Evolutionary conservation across 1,284 basidiomycete genomes (phyloP).

Genomic region (Puccinia sorghi): DNA sequence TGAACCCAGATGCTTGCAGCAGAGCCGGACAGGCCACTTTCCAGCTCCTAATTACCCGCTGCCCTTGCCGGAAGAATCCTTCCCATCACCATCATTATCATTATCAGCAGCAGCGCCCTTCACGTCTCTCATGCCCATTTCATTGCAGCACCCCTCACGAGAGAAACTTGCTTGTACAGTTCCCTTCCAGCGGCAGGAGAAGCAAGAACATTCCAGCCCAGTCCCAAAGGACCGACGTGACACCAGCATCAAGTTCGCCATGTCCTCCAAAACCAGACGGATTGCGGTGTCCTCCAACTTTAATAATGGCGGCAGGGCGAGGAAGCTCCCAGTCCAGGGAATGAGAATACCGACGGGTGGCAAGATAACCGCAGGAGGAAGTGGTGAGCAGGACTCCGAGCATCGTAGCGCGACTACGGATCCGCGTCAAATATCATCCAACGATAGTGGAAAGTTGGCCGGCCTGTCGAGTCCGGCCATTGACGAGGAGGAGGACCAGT

Average conservation of each 20-base stretch:
- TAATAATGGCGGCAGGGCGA: not conserved
- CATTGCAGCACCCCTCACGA: not conserved
- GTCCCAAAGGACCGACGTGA: constrained; percentile 3
- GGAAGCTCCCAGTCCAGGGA: not conserved
- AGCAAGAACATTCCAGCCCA: not conserved
- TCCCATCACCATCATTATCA: not conserved
- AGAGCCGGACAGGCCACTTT: not conserved
- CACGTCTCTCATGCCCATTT: not conserved
- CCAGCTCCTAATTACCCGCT: not conserved
- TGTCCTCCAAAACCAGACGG: constrained; percentile 9
- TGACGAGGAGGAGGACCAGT: not conserved
- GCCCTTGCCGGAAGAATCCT: not conserved
- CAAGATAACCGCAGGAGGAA: not conserved
- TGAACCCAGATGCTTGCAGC: constrained; percentile 5
- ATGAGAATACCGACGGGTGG: not conserved
- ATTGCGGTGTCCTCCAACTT: constrained; percentile 8
- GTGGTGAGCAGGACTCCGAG: not conserved
- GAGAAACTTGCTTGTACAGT: not conserved
- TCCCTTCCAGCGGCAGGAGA: not conserved
- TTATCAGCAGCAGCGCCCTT: not conserved
- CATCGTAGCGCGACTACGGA: not conserved
- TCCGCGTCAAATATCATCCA: not conserved
- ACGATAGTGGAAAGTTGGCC: not conserved
- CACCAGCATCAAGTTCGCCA: not conserved
- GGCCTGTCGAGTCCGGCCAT: constrained; percentile 2